Evolutionary conservation across 2,329 filamentous ascomycete genomes (phyloP).

Genomic region (Penicillium sp.): DNA sequence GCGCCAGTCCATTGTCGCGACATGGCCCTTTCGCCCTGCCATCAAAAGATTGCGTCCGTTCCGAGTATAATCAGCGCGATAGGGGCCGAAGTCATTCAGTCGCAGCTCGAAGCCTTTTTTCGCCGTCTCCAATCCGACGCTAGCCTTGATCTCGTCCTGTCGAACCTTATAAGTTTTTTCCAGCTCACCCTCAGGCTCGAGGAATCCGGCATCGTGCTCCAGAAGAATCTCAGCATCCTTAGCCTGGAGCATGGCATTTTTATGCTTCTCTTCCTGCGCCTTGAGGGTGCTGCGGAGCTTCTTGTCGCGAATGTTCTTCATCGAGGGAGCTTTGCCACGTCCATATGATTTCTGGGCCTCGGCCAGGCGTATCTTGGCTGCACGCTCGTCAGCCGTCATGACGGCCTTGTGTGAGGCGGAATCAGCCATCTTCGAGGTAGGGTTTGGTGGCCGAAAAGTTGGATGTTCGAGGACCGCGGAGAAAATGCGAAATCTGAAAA

Average conservation of each 20-base stretch:
- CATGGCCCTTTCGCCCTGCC: slow-evolving; percentile 87
- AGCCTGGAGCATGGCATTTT: slow-evolving; percentile 77
- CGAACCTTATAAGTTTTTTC: slow-evolving; percentile 92
- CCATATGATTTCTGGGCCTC: slow-evolving; percentile 78
- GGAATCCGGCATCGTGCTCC: slow-evolving; percentile 81
- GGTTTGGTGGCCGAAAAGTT: slow-evolving; percentile 10
- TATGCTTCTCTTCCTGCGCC: slow-evolving; percentile 78
- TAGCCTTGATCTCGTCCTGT: slow-evolving; percentile 79
- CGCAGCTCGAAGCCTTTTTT: slow-evolving; percentile 93
- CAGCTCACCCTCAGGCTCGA: slow-evolving; percentile 85
- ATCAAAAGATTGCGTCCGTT: slow-evolving; percentile 87
- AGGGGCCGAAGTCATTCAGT: slow-evolving; percentile 81
- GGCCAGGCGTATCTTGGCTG: slow-evolving; percentile 44
- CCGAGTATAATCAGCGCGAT: slow-evolving; percentile 83
- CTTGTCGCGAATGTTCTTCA: slow-evolving; percentile 79
- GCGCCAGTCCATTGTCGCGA: slow-evolving; percentile 96
- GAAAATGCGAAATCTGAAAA: slow-evolving; percentile 31
- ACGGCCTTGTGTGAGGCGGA: slow-evolving; percentile 34
- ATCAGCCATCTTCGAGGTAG: slow-evolving; percentile 33
- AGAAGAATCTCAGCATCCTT: slow-evolving; percentile 95
- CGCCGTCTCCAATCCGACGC: slow-evolving; percentile 79
- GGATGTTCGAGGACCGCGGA: slow-evolving; percentile 13
- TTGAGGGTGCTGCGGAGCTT: slow-evolving; percentile 83
- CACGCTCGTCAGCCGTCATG: slow-evolving; percentile 39
- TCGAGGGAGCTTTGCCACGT: slow-evolving; percentile 74